Evolutionary conservation across 2,329 filamentous ascomycete genomes (phyloP).

Genomic region (Leptoxyphium fumago): DNA sequence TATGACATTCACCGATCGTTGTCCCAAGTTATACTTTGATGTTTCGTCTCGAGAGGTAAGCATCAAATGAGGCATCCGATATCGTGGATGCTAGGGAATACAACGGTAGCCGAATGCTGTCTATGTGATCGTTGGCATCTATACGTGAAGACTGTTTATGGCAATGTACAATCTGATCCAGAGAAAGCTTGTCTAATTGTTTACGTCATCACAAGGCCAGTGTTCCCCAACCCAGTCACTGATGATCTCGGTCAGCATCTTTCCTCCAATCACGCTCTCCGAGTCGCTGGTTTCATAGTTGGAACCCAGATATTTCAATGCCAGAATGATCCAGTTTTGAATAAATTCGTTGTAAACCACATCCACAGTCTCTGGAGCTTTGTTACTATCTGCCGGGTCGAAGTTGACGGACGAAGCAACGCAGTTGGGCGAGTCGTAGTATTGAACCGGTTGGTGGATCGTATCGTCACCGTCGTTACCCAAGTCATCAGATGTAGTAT

Average conservation of each 20-base stretch:
- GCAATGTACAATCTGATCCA: too few relatives aligned
- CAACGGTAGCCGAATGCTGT: too few relatives aligned
- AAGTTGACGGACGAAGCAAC: constrained; percentile 58
- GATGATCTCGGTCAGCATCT: constrained; percentile 42
- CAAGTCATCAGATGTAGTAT: constrained; percentile 77
- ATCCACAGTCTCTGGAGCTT: constrained; percentile 59
- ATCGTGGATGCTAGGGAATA: too few relatives aligned
- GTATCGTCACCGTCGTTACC: constrained; percentile 84
- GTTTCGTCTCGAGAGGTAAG: too few relatives aligned
- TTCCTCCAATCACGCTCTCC: constrained; percentile 35
- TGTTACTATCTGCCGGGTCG: constrained; percentile 26
- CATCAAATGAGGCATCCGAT: too few relatives aligned
- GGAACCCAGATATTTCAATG: constrained; percentile 47
- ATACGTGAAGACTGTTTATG: too few relatives aligned
- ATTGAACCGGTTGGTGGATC: constrained; percentile 57
- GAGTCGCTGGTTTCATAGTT: constrained; percentile 37
- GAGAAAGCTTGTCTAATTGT: too few relatives aligned
- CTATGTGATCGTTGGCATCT: too few relatives aligned
- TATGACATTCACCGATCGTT: too few relatives aligned
- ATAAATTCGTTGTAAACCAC: constrained; percentile 88
- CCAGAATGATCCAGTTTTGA: constrained; percentile 63
- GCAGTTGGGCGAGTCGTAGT: constrained; percentile 70
- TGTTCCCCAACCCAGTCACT: constrained; percentile 43
- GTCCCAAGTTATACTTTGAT: too few relatives aligned
- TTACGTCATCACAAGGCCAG: constrained; percentile 28